These are phyloP conservation scores for Trichoderma sp. DNA, from an alignment of 2,329 filamentous ascomycete species.

Conservation along the genomic window DNA sequence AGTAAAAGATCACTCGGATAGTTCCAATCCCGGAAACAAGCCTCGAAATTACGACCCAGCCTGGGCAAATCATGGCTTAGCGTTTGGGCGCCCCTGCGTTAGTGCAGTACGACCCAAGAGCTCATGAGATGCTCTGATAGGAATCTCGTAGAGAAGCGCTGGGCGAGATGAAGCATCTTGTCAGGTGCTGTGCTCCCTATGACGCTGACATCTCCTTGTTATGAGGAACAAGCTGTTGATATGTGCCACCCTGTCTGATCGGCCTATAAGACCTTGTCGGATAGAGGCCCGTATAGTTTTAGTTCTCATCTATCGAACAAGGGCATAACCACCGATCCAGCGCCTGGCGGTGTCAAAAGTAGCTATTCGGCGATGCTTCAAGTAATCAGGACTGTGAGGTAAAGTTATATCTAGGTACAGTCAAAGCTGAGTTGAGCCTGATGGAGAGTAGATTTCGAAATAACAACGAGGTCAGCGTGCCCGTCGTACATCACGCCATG, in stretches of 20 bases:
- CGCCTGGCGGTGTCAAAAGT: neutral
- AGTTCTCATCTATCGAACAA: neutral
- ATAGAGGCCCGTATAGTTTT: neutral
- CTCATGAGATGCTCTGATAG: slow-evolving; percentile 1
- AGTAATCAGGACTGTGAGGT: neutral
- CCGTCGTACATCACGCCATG: neutral
- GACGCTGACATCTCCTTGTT: neutral
- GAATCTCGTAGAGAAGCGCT: neutral
- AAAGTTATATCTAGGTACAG: neutral
- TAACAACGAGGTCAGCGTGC: neutral
- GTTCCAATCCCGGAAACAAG: slow-evolving; percentile 1
- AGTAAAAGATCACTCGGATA: neutral
- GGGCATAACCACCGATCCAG: neutral
- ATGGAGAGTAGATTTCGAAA: neutral
- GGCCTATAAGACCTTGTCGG: neutral
- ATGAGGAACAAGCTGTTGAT: neutral
- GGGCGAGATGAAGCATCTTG: neutral
- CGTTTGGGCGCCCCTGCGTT: slow-evolving; percentile 16
- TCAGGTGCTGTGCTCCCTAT: slow-evolving; percentile 16
- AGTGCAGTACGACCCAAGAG: slow-evolving; percentile 20
- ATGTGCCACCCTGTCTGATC: neutral
- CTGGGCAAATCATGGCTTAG: slow-evolving; percentile 2
- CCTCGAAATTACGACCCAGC: neutral
- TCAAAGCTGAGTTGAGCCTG: neutral
- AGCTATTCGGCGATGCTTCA: neutral